Conservation (phyloP, 1,284 basidiomycete species). For the Vanrija sp. region DNA sequence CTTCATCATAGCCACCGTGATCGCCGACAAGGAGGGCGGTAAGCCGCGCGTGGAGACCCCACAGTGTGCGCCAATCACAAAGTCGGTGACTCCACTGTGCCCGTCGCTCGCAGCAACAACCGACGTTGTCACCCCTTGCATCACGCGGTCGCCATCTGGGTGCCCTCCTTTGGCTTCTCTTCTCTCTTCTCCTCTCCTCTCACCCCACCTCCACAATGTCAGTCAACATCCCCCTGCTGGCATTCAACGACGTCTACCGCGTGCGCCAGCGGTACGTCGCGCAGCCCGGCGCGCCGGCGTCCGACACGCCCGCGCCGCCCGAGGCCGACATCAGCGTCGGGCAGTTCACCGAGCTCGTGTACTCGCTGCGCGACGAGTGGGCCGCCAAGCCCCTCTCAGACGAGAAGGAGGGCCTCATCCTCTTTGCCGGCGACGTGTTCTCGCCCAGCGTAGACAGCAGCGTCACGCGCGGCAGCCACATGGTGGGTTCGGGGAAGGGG, state of each 20-base stretch:
- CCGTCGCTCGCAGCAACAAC: too few relatives aligned
- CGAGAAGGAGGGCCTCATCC: slow-evolving; percentile 64
- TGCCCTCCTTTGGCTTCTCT: background rate
- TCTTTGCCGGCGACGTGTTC: slow-evolving; percentile 88
- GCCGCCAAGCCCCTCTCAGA: slow-evolving; percentile 32
- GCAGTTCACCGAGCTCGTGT: slow-evolving; percentile 50
- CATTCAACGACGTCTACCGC: slow-evolving; percentile 54
- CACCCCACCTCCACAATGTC: slow-evolving; percentile 10
- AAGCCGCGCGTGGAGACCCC: too few relatives aligned
- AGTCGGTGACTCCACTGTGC: too few relatives aligned
- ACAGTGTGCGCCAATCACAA: too few relatives aligned
- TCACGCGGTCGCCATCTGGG: background rate
- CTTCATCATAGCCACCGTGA: too few relatives aligned
- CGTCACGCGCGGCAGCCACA: slow-evolving; percentile 85
- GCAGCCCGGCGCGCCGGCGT: slow-evolving; percentile 32
- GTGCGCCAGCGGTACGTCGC: slow-evolving; percentile 56
- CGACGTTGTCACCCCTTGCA: background rate
- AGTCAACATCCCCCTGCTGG: slow-evolving; percentile 37
- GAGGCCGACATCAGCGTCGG: slow-evolving; percentile 45
- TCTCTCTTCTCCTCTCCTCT: background rate
- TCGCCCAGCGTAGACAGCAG: slow-evolving; percentile 80
- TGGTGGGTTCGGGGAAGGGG: slow-evolving; percentile 56
- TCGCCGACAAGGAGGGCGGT: too few relatives aligned
- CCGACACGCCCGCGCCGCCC: background rate
- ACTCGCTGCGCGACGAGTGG: slow-evolving; percentile 40